These are phyloP conservation scores for Schwanniomyces occidentalis DNA, from an alignment of 805 yeast species.

Conservation along the genomic window DNA sequence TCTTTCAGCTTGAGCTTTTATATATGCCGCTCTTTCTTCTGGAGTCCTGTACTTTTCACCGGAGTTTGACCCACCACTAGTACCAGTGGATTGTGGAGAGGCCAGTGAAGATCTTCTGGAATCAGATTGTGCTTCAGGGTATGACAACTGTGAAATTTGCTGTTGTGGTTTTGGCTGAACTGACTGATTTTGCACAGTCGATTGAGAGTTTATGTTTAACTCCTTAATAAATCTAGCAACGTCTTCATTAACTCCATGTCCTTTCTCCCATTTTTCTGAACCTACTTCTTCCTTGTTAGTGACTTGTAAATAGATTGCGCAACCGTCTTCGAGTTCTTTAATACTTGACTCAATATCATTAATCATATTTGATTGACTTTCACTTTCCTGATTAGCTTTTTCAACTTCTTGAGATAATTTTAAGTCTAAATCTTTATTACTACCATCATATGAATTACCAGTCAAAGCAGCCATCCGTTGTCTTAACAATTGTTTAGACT, in stretches of 20 bases:
- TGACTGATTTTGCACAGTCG: too few relatives aligned
- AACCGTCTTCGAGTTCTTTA: conserved; percentile 56
- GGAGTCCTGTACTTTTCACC: conserved; percentile 41
- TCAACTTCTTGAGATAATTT: conserved; percentile 53
- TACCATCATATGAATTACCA: conserved; percentile 54
- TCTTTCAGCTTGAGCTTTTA: conserved; percentile 72
- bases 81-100: too few relatives aligned
- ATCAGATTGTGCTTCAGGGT: too few relatives aligned
- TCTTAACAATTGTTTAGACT: conserved; percentile 72
- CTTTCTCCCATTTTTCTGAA: conserved; percentile 76
- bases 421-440: conserved; percentile 53
- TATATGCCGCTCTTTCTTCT: conserved; percentile 73
- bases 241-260: conserved; percentile 66
- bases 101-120: too few relatives aligned
- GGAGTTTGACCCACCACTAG: conserved; percentile 7
- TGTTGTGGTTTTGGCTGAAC: too few relatives aligned
- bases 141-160: too few relatives aligned
- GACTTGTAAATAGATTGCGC: conserved; percentile 43
- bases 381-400: conserved; percentile 52
- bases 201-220: conserved; percentile 34
- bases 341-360: conserved; percentile 74
- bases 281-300: conserved; percentile 48
- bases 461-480: conserved; percentile 93
- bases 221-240: conserved; percentile 63
- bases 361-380: conserved; percentile 58